These are phyloP conservation scores for Tephrocybe rancida DNA, from an alignment of 768 basidiomycete species.

Conservation along the genomic window DNA sequence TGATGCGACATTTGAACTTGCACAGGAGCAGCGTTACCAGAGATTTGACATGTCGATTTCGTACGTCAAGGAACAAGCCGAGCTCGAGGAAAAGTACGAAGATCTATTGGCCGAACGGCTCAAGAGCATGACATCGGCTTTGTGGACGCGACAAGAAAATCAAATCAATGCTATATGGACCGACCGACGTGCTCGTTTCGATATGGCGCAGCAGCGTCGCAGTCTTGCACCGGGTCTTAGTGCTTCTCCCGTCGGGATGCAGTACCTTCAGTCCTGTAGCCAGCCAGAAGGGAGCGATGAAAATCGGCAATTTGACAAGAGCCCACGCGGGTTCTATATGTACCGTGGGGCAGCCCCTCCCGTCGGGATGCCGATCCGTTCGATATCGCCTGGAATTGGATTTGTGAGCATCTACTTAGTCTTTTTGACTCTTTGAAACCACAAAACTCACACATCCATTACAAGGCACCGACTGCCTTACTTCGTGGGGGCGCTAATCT, in stretches of 20 bases:
- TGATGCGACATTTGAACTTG: conserved; percentile 1
- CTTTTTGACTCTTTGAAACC: no score
- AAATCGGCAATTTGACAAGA: no score
- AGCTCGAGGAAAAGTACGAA: background rate
- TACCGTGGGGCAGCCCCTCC: no score
- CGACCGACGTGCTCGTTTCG: background rate
- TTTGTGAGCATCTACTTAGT: no score
- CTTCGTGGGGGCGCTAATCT: no score
- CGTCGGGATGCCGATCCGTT: background rate
- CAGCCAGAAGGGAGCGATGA: no score
- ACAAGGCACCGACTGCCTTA: no score
- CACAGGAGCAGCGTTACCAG: background rate
- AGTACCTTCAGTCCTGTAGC: no score
- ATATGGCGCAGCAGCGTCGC: conserved; percentile 2
- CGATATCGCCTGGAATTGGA: background rate
- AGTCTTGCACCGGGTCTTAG: background rate
- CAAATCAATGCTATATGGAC: background rate
- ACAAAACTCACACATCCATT: no score
- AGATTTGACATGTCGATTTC: background rate
- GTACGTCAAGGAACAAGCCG: conserved; percentile 3
- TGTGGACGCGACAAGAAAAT: background rate
- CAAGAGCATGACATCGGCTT: background rate
- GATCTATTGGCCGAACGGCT: background rate
- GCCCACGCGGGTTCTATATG: no score
- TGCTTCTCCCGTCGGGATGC: background rate